A percentile compares a stretch with the other conserved stretches of the same genome.
phyloP scores from a whole-genome alignment of 192 early-diverging fungal species.

The Backusella westeae region DNA sequence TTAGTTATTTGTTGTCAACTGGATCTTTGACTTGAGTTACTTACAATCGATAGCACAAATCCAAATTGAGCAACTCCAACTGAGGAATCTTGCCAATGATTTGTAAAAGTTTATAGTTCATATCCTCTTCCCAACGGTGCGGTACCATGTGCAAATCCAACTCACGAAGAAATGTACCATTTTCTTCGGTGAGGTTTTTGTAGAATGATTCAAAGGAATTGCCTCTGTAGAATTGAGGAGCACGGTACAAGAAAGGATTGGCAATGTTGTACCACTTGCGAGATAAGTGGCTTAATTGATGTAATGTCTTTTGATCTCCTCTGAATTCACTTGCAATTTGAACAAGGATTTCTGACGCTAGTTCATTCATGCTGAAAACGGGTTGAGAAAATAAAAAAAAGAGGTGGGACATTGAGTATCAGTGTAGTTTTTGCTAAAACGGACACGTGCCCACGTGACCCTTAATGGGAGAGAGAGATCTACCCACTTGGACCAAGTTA shows the following conservation, averaged over 20 bases:
- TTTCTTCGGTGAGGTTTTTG: neutral
- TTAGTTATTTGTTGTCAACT: neutral
- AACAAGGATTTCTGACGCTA: neutral
- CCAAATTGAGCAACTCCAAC: conserved; percentile 6
- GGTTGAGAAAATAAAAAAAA: neutral
- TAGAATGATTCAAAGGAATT: neutral
- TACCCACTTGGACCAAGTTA: too few relatives aligned
- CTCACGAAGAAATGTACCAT: neutral
- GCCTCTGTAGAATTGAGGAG: neutral
- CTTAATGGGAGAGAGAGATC: too few relatives aligned
- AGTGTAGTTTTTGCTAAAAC: too few relatives aligned
- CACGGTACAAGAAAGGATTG: neutral
- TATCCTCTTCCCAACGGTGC: neutral
- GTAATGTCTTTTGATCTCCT: neutral
- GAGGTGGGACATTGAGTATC: neutral
- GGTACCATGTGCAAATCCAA: conserved; percentile 8
- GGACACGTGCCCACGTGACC: too few relatives aligned
- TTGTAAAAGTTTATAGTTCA: neutral
- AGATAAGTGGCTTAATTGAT: neutral
- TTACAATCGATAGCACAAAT: conserved; percentile 8
- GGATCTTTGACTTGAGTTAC: neutral
- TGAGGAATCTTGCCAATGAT: neutral
- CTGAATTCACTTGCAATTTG: neutral
- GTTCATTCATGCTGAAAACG: neutral
- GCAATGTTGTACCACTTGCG: neutral